Conservation (phyloP, 2,329 filamentous ascomycete species). For the Colletotrichum spaethianum region DNA sequence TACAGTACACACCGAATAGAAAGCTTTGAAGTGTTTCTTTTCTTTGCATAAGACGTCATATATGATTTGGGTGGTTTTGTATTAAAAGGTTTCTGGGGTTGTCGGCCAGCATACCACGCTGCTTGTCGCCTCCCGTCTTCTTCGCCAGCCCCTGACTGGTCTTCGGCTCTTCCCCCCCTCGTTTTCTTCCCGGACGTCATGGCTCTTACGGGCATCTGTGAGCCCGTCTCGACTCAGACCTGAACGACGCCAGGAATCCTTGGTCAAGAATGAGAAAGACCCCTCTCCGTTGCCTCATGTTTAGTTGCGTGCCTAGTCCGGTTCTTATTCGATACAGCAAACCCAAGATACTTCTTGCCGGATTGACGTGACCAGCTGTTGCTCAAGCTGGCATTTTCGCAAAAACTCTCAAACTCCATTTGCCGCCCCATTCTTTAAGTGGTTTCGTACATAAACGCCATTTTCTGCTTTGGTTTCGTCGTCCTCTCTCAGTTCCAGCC, state of each 20-base stretch:
- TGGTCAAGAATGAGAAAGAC: background rate
- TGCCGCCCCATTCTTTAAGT: slow-evolving; percentile 29
- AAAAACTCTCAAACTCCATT: slow-evolving; percentile 34
- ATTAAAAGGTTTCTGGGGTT: background rate
- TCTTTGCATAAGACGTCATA: background rate
- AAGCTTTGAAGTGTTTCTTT: background rate
- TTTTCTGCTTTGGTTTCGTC: slow-evolving; percentile 22
- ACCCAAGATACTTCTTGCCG: slow-evolving; percentile 2
- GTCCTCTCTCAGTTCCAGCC: slow-evolving; percentile 61
- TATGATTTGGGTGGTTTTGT: slow-evolving; percentile 4
- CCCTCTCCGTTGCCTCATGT: background rate
- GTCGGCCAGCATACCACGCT: background rate
- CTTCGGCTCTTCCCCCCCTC: background rate
- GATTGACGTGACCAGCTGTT: slow-evolving; percentile 5
- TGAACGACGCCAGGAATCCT: slow-evolving; percentile 9
- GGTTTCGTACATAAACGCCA: slow-evolving; percentile 32
- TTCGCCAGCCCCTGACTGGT: background rate
- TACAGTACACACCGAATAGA: slow-evolving; percentile 29
- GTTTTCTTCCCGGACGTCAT: background rate
- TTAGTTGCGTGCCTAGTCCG: background rate
- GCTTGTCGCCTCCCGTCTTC: background rate
- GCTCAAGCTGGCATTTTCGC: slow-evolving; percentile 7
- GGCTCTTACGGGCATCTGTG: background rate
- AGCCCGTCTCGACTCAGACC: slow-evolving; percentile 7
- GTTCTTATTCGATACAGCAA: slow-evolving; percentile 7